These are phyloP conservation scores for Kazachstania viticola DNA, from an alignment of 805 yeast genomes.

Conservation along the genomic window DNA sequence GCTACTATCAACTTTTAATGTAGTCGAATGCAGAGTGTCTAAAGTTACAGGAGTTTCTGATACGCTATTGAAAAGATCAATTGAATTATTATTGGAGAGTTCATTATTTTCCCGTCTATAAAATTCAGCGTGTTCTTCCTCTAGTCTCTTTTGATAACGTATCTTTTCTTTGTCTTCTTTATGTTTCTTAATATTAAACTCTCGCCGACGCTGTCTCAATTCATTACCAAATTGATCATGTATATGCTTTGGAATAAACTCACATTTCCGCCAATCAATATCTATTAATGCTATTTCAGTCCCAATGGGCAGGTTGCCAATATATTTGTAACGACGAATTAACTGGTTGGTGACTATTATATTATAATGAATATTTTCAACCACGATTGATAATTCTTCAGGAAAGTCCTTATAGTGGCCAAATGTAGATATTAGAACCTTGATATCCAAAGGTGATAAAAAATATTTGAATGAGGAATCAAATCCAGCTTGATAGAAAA, in stretches of 20 bases:
- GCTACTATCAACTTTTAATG: neutral
- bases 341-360: constrained; percentile 48
- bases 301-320: constrained; percentile 76
- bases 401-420: constrained; percentile 62
- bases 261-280: constrained; percentile 61
- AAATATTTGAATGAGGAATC: constrained; percentile 55
- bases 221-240: constrained; percentile 40
- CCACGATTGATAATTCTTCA: constrained; percentile 40
- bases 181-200: constrained; percentile 35
- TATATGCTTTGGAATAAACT: constrained; percentile 32
- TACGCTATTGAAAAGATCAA: constrained; percentile 27
- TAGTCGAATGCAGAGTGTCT: neutral
- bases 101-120: constrained; percentile 48
- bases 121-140: constrained; percentile 45
- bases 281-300: constrained; percentile 77
- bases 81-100: constrained; percentile 7
- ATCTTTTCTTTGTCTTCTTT: constrained; percentile 51
- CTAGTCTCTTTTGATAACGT: constrained; percentile 46
- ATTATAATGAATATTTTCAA: constrained; percentile 64
- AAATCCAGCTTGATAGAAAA: constrained; percentile 70
- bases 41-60: neutral
- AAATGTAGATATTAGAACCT: constrained; percentile 53
- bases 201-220: constrained; percentile 44
- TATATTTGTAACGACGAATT: constrained; percentile 54
- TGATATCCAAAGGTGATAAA: constrained; percentile 69